A percentile compares a stretch with the other conserved stretches of the same genome.
phyloP scores from a whole-genome alignment of 2,329 filamentous ascomycete species.

The Neofusicoccum umdonicola region DNA sequence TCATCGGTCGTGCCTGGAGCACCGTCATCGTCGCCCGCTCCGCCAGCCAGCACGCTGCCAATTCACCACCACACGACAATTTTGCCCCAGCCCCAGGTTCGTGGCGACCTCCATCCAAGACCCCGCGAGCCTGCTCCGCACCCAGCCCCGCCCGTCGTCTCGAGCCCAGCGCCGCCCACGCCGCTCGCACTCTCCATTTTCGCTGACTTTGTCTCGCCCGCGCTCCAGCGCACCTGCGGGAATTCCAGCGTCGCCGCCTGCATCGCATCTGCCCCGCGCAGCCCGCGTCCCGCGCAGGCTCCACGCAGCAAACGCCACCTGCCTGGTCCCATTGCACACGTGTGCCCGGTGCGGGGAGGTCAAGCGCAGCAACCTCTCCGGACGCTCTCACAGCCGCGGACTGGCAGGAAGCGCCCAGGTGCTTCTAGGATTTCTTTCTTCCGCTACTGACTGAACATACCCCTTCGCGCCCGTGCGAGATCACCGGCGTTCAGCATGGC shows the following conservation, averaged over 20 bases:
- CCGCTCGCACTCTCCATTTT: not conserved
- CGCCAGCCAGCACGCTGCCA: conserved; percentile 8
- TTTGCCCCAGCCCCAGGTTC: conserved; percentile 15
- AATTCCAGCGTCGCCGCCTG: conserved; percentile 11
- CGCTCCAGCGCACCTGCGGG: conserved; percentile 2
- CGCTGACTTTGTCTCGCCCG: conserved; percentile 11
- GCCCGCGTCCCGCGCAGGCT: conserved; percentile 11
- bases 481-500: conserved; percentile 14
- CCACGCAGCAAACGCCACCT: conserved; percentile 4
- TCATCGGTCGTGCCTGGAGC: conserved; percentile 17
- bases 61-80: conserved; percentile 17
- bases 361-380: conserved; percentile 38
- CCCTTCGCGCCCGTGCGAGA: conserved; percentile 1
- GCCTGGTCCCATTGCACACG: conserved; percentile 6
- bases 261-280: conserved; percentile 8
- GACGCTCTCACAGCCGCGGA: conserved; percentile 18
- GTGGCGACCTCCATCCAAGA: conserved; percentile 6
- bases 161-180: not conserved
- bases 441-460: conserved; percentile 12
- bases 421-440: not conserved
- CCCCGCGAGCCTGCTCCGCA: not conserved
- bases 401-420: not conserved
- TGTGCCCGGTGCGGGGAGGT: conserved; percentile 40
- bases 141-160: not conserved
- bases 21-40: conserved; percentile 17